Conservation (phyloP, 148 eudicot species). For the Chenopodium berlandieri region DNA sequence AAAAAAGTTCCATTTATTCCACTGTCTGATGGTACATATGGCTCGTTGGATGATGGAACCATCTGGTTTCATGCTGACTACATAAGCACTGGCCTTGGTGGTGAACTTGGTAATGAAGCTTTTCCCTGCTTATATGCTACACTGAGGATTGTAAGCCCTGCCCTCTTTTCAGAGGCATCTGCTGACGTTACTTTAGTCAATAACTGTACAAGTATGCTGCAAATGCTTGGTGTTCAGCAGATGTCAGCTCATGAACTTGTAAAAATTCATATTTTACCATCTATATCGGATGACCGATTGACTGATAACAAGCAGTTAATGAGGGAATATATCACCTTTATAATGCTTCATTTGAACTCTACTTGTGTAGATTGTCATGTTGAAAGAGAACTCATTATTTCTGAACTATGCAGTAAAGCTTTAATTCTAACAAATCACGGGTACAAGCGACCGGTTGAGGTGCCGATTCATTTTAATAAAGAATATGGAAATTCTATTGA, state of each 20-base stretch:
- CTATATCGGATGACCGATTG: no score
- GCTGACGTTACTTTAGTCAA: slow-evolving; percentile 34
- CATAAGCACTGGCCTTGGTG: slow-evolving; percentile 33
- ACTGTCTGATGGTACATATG: slow-evolving; percentile 71
- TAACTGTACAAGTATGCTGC: no score
- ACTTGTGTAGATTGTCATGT: slow-evolving; percentile 58
- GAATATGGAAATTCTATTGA: slow-evolving; percentile 67
- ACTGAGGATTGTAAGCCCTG: slow-evolving; percentile 69
- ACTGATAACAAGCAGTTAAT: slow-evolving; percentile 35
- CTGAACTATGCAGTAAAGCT: slow-evolving; percentile 60
- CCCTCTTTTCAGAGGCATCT: slow-evolving; percentile 56
- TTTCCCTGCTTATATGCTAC: slow-evolving; percentile 65
- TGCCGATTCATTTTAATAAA: slow-evolving; percentile 64
- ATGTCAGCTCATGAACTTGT: no score
- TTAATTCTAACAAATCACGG: slow-evolving; percentile 77
- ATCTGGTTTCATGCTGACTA: slow-evolving; percentile 77
- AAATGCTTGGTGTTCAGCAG: no score
- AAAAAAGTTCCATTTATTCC: slow-evolving; percentile 76
- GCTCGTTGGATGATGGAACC: slow-evolving; percentile 64
- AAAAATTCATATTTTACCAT: no score
- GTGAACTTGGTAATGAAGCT: slow-evolving; percentile 41
- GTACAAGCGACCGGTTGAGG: slow-evolving; percentile 53
- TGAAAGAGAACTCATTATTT: slow-evolving; percentile 60
- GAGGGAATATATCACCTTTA: slow-evolving; percentile 68
- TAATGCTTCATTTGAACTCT: slow-evolving; percentile 79